A percentile compares a stretch with the other conserved stretches of the same genome.
phyloP scores from a whole-genome alignment of 2,329 filamentous ascomycete species.

The Colletotrichum orbiculare region DNA sequence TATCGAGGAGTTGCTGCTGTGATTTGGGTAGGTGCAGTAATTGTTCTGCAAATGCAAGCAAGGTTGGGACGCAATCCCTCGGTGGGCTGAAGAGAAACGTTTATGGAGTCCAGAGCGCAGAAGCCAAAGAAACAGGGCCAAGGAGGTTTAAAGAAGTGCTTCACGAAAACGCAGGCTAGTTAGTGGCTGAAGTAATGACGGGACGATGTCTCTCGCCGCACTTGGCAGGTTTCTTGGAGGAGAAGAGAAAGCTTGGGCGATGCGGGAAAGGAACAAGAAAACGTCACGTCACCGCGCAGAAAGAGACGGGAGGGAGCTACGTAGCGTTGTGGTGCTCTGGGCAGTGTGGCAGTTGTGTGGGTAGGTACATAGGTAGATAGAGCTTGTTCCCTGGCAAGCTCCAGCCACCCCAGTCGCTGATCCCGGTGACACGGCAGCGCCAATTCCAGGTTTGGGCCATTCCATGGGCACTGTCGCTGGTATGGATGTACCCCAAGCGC shows the following conservation, averaged over 20 bases:
- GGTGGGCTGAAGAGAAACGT: neutral
- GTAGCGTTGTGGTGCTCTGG: no score
- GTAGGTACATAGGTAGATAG: no score
- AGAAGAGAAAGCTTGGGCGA: constrained; percentile 26
- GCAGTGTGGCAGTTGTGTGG: no score
- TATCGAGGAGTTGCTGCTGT: neutral
- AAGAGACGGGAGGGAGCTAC: constrained; percentile 25
- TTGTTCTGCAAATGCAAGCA: neutral
- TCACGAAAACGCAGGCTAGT: neutral
- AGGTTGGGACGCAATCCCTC: constrained; percentile 20
- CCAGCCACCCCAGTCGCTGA: neutral
- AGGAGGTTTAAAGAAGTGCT: neutral
- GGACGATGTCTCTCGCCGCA: constrained; percentile 21
- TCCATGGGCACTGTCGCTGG: constrained; percentile 15
- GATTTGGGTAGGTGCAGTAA: neutral
- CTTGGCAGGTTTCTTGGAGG: constrained; percentile 34
- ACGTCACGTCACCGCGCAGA: constrained; percentile 37
- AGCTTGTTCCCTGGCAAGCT: no score
- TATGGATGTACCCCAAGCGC: no score
- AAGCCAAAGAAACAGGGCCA: neutral
- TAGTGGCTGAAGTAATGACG: constrained; percentile 36
- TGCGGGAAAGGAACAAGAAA: constrained; percentile 1
- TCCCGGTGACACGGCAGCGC: constrained; percentile 24
- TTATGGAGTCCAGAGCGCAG: neutral
- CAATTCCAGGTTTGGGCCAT: constrained; percentile 25